Evolutionary conservation across 257 asterid species (phyloP).

Genomic region (Ehretia macrophylla): DNA sequence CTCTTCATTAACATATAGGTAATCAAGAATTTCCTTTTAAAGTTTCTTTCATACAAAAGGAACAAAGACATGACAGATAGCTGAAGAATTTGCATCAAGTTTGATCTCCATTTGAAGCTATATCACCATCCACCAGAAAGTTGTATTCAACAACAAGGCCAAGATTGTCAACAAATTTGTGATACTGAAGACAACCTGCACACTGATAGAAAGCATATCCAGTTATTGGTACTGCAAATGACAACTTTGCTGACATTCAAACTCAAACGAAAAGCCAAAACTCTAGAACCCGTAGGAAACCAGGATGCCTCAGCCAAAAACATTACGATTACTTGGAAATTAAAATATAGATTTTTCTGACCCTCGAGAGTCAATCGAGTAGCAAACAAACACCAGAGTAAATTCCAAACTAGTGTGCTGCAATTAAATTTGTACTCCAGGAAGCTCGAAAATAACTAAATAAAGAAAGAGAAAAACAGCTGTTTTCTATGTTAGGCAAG

Average conservation of each 20-base stretch:
- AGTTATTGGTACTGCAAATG: constrained; percentile 3
- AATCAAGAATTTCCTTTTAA: background rate
- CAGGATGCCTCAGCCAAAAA: too few relatives aligned
- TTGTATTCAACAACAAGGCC: constrained; percentile 81
- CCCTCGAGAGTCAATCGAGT: too few relatives aligned
- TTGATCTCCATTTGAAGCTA: constrained; percentile 39
- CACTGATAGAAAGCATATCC: constrained; percentile 46
- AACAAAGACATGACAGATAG: background rate
- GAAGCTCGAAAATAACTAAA: too few relatives aligned
- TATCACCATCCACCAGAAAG: constrained; percentile 51
- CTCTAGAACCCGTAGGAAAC: background rate
- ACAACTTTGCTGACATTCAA: background rate
- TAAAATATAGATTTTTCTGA: too few relatives aligned
- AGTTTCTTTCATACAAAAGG: background rate
- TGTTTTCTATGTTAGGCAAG: too few relatives aligned
- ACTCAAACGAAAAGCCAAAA: background rate
- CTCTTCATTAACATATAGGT: background rate
- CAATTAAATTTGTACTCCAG: too few relatives aligned
- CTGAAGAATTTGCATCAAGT: constrained; percentile 23
- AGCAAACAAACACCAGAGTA: too few relatives aligned
- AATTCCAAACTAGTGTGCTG: too few relatives aligned
- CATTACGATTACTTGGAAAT: too few relatives aligned
- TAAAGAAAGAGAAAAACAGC: too few relatives aligned
- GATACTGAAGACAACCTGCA: constrained; percentile 82
- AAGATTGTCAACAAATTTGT: constrained; percentile 91